These are phyloP conservation scores for Galeopsis tetrahit DNA, from an alignment of 257 asterid genomes.

Conservation along the genomic window DNA sequence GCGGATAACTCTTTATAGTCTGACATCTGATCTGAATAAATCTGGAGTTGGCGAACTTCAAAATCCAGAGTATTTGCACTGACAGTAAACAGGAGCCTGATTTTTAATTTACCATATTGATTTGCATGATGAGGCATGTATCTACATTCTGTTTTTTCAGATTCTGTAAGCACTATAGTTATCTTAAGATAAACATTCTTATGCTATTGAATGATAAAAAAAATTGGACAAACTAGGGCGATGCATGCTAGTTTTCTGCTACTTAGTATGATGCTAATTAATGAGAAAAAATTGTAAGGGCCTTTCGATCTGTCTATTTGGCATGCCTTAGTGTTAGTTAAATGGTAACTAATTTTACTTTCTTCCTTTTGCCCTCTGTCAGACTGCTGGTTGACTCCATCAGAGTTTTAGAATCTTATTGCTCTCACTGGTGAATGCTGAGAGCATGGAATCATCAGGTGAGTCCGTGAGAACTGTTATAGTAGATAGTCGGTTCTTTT, in stretches of 20 bases:
- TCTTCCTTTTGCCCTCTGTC: conserved; percentile 21
- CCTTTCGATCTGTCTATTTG: conserved; percentile 23
- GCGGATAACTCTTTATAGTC: neutral
- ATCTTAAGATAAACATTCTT: neutral
- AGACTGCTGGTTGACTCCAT: conserved; percentile 24
- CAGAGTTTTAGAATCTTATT: conserved; percentile 27
- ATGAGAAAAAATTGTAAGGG: conserved; percentile 4
- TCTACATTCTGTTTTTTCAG: conserved; percentile 5
- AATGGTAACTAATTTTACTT: conserved; percentile 20
- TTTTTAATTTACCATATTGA: neutral
- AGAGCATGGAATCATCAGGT: conserved; percentile 56
- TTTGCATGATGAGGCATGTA: neutral
- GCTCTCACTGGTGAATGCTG: conserved; percentile 34
- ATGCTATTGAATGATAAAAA: neutral
- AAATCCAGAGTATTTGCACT: conserved; percentile 8
- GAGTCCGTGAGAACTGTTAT: conserved; percentile 34
- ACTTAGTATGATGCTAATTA: conserved; percentile 18
- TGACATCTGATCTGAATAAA: conserved; percentile 1
- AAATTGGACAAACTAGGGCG: neutral
- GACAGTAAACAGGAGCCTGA: neutral
- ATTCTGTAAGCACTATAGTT: neutral
- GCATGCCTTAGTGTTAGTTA: conserved; percentile 16
- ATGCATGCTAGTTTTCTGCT: conserved; percentile 16
- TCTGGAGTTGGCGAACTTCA: conserved; percentile 20
- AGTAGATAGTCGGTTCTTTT: conserved; percentile 1